Base-by-base conservation (phyloP, 2,329 filamentous ascomycete species). In the Sporothrix dimorphospora region DNA sequence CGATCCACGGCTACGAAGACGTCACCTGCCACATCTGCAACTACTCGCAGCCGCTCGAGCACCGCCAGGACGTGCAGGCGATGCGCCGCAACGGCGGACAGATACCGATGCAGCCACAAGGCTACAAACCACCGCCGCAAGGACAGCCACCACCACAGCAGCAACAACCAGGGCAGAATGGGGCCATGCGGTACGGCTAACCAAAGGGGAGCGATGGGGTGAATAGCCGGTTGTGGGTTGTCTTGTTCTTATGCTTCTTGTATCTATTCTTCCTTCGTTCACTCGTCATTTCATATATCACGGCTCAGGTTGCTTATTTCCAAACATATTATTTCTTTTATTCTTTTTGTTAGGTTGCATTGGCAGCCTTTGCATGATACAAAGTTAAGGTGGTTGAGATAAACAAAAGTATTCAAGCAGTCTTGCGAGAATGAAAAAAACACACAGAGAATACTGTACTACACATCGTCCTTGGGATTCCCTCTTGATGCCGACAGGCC, bases 11-110 rank as follows among this genome's bases (percentile, higher is more conserved):
- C 71, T 90, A 91, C 81, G 84, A 90, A 76, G 91, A 94, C 77
- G 86, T 95, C 71, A 83, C 85, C 73, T 95, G 92, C 83, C 86
- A 89, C 78, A 89, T 94, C 79, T 95, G 92, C 86, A 89, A 91
- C 79, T 94, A 93, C 79, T 86, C 88, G 75, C 91, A 94, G 79
- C 88, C 89, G 11, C 84, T 91, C 71, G 83, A 87, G 75, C 83
- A 86, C 76, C 82, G 88, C 16, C 86, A 82, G 14, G 88, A 90
- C 73, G 86, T 89, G 66, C 83, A 85, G 78, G 82, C 82, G 71
- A 87, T 89, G 75, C 80, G 79, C 0, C 75, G 77, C 30, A 80
- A 80, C 69, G 80, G 77, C 80, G 82, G 72, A 78, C 79, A 65
- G 78, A 75, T 80, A 14, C 80, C 79, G 38, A 75, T 77, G 19